Percentiles rank a stretch among this genome's conserved stretches.
These are phyloP conservation scores for Erodium chrysanthum DNA, from an alignment of 441 rosid species.

Conservation along the genomic window DNA sequence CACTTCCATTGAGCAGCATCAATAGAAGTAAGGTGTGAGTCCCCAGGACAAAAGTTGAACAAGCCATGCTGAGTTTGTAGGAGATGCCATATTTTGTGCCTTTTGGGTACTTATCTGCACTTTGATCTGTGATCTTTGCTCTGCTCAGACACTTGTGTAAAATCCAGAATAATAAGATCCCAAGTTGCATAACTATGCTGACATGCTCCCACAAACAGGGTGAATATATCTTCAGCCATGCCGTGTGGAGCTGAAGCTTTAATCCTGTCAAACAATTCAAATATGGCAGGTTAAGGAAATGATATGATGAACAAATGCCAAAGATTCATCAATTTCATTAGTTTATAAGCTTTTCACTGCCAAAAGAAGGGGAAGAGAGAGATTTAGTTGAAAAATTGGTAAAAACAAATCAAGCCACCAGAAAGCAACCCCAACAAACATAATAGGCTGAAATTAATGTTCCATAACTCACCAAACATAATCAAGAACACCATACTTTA, in stretches of 20 bases:
- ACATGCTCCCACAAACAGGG: conserved; percentile 54
- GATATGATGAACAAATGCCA: not conserved
- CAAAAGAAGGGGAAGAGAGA: no score
- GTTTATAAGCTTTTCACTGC: no score
- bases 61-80: conserved; percentile 38
- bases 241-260: conserved; percentile 23
- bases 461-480: not conserved
- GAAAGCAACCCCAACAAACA: not conserved
- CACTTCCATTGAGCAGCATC: conserved; percentile 29
- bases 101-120: conserved; percentile 20
- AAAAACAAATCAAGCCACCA: no score
- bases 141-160: conserved; percentile 23
- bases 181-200: conserved; percentile 38
- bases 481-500: not conserved
- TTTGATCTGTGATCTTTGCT: conserved; percentile 22
- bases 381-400: not conserved
- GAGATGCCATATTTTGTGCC: conserved; percentile 30
- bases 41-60: conserved; percentile 37
- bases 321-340: not conserved
- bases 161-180: conserved; percentile 30
- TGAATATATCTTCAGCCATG: conserved; percentile 33
- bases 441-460: not conserved
- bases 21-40: conserved; percentile 42
- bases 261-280: conserved; percentile 25
- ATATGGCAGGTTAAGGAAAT: conserved; percentile 7